phyloP scores from a whole-genome alignment of 139 green algal genomes.

The Chlamydomonas schloesseri region DNA sequence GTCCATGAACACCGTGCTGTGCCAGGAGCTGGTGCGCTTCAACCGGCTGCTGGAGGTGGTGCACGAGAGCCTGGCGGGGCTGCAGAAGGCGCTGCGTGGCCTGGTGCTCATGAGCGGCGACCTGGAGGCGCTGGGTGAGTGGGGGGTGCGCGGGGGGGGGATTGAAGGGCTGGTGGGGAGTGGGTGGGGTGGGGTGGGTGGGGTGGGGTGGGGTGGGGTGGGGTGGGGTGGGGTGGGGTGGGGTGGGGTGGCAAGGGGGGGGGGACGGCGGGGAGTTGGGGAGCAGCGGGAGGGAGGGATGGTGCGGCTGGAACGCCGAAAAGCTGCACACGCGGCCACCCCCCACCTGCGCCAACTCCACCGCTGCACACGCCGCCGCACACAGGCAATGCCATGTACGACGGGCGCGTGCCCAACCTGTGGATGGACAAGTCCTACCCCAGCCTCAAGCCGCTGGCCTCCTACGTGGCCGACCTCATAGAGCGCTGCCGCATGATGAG shows the following conservation, averaged over 20 bases:
- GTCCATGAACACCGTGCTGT: slow-evolving; percentile 88
- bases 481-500: slow-evolving; percentile 73
- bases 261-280: too few relatives aligned
- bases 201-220: too few relatives aligned
- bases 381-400: slow-evolving; percentile 55
- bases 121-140: slow-evolving; percentile 67
- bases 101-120: slow-evolving; percentile 82
- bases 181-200: too few relatives aligned
- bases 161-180: too few relatives aligned
- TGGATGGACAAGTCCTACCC: slow-evolving; percentile 82
- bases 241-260: too few relatives aligned
- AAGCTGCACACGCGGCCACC: too few relatives aligned
- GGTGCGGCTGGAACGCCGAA: too few relatives aligned
- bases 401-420: slow-evolving; percentile 71
- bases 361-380: slow-evolving; percentile 24
- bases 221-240: too few relatives aligned
- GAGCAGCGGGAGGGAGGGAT: too few relatives aligned
- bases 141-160: background rate
- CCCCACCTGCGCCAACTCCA: too few relatives aligned
- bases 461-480: slow-evolving; percentile 79
- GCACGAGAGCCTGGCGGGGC: slow-evolving; percentile 55
- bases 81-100: slow-evolving; percentile 61
- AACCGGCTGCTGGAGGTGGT: slow-evolving; percentile 75
- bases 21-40: slow-evolving; percentile 85
- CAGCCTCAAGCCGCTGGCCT: slow-evolving; percentile 77